Conservation (phyloP, 2,329 filamentous ascomycete genomes). For the Penicillium olsonii region DNA sequence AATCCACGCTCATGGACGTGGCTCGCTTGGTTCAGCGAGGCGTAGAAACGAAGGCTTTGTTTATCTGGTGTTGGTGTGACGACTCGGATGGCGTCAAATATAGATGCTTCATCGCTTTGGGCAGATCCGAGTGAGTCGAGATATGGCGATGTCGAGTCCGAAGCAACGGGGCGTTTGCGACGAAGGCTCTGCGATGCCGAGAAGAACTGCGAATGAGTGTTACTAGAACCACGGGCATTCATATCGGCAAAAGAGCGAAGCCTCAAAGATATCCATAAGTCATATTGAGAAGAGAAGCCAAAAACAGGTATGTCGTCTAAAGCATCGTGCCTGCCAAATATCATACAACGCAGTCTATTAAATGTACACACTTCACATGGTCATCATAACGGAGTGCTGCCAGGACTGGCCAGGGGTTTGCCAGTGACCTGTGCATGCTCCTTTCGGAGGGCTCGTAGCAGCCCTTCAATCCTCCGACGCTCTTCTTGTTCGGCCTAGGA, state of each 20-base stretch:
- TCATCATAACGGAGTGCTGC: constrained; percentile 39
- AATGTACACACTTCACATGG: constrained; percentile 21
- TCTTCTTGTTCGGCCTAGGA: constrained; percentile 70
- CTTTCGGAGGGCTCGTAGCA: constrained; percentile 55
- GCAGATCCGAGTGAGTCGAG: constrained; percentile 27
- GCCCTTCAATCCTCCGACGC: constrained; percentile 64
- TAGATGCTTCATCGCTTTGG: constrained; percentile 38
- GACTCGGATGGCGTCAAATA: constrained; percentile 40
- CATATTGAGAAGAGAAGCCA: background rate
- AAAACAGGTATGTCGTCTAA: background rate
- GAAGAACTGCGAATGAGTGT: background rate
- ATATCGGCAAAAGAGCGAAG: constrained; percentile 13
- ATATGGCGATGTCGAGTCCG: constrained; percentile 9
- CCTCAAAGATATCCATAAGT: background rate
- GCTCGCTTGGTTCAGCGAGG: constrained; percentile 8
- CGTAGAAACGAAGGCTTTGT: constrained; percentile 11
- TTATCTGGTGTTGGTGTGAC: constrained; percentile 32
- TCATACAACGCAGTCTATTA: constrained; percentile 24
- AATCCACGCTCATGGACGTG: constrained; percentile 24
- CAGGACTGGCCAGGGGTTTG: constrained; percentile 37
- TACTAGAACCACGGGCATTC: constrained; percentile 9
- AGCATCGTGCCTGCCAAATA: constrained; percentile 26
- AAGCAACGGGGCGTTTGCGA: constrained; percentile 5
- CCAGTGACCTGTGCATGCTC: constrained; percentile 38
- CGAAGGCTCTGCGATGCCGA: constrained; percentile 7